Conservation (phyloP, 1,284 basidiomycete genomes). For the Malassezia psittaci region DNA sequence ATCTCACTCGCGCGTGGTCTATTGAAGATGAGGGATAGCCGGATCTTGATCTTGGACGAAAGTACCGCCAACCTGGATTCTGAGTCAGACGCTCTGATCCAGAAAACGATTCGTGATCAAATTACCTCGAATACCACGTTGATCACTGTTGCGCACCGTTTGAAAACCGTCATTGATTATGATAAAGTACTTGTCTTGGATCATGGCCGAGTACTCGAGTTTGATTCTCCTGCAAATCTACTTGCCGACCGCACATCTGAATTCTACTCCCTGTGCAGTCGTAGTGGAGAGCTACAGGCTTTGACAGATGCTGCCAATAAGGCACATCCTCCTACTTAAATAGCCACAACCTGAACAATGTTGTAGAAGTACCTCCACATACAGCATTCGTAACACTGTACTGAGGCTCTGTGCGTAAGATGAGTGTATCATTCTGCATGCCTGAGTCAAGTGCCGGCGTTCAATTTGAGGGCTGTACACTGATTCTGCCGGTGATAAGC, state of each 20-base stretch:
- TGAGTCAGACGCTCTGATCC: conserved; percentile 51
- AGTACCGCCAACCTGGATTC: conserved; percentile 50
- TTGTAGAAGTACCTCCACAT: background rate
- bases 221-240: conserved; percentile 59
- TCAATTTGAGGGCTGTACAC: conserved; percentile 21
- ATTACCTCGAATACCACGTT: conserved; percentile 49
- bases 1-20: conserved; percentile 54
- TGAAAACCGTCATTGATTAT: conserved; percentile 57
- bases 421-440: background rate
- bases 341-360: conserved; percentile 4
- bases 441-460: background rate
- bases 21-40: conserved; percentile 51
- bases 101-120: conserved; percentile 51
- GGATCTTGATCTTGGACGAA: conserved; percentile 55
- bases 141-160: conserved; percentile 57
- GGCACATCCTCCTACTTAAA: conserved; percentile 6
- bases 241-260: conserved; percentile 45
- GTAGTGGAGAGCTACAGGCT: conserved; percentile 33
- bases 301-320: background rate
- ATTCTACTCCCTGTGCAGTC: conserved; percentile 36
- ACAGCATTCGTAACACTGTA: background rate
- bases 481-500: conserved; percentile 32
- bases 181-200: conserved; percentile 54
- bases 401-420: too few species aligned
- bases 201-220: conserved; percentile 63